These are phyloP conservation scores for Scutellaria minor DNA, from an alignment of 257 asterid species.

Conservation along the genomic window DNA sequence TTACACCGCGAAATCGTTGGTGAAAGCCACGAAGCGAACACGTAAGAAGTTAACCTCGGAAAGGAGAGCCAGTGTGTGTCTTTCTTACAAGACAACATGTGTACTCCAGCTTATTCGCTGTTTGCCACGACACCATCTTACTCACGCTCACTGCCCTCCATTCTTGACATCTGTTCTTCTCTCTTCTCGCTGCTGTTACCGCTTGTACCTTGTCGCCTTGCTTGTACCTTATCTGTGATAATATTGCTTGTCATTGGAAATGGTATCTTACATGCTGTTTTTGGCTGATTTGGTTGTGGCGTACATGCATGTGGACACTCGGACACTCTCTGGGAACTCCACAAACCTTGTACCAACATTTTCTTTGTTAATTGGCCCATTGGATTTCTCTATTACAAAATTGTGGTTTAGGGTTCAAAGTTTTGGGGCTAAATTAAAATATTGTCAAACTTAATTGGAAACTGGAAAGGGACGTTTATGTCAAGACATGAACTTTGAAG, in stretches of 20 bases:
- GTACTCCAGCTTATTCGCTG: constrained; percentile 30
- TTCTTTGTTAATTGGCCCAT: too few species aligned
- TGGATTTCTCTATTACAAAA: too few species aligned
- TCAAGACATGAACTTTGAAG: too few species aligned
- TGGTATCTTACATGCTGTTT: not conserved
- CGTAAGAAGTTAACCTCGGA: constrained; percentile 26
- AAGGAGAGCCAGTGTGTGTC: constrained; percentile 24
- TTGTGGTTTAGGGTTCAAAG: too few species aligned
- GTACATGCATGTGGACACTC: constrained; percentile 27
- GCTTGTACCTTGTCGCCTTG: constrained; percentile 15
- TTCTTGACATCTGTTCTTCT: constrained; percentile 38
- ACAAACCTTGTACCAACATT: too few species aligned
- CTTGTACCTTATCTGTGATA: too few species aligned
- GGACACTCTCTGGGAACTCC: not conserved
- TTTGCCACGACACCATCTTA: constrained; percentile 47
- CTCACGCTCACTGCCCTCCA: constrained; percentile 29
- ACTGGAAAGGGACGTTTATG: too few species aligned
- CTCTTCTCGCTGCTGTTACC: not conserved
- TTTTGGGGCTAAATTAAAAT: too few species aligned
- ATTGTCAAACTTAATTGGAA: too few species aligned
- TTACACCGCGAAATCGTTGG: constrained; percentile 26
- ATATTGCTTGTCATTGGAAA: too few species aligned
- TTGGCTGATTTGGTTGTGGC: not conserved
- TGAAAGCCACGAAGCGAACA: constrained; percentile 25
- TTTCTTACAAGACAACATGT: constrained; percentile 33